Conservation (phyloP, 768 basidiomycete species). For the Dictyophora rubrovolvata region DNA sequence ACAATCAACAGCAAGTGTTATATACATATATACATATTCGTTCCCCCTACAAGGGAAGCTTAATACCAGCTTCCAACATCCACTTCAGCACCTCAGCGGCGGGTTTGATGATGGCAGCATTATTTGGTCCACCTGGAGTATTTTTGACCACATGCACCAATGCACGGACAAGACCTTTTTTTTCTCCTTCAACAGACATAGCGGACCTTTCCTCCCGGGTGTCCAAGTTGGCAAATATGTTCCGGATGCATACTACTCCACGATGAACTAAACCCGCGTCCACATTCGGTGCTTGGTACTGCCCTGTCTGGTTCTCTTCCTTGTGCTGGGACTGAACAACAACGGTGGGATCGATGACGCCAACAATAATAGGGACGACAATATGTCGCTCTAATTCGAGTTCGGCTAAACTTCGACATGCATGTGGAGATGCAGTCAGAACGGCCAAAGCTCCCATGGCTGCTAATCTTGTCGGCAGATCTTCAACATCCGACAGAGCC, state of each 20-base stretch:
- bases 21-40: not conserved
- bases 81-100: constrained; percentile 42
- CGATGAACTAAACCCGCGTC: constrained; percentile 60
- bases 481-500: constrained; percentile 80
- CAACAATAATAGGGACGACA: constrained; percentile 54
- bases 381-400: constrained; percentile 58
- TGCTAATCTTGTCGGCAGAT: constrained; percentile 76
- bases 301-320: constrained; percentile 24
- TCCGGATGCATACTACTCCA: constrained; percentile 63
- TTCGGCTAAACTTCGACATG: constrained; percentile 50
- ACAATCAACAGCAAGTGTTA: too few species aligned
- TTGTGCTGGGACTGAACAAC: constrained; percentile 24
- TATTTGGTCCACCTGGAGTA: constrained; percentile 22
- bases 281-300: constrained; percentile 4
- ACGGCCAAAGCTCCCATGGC: constrained; percentile 85
- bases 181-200: constrained; percentile 42
- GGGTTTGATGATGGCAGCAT: constrained; percentile 33
- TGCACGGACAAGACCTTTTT: constrained; percentile 41
- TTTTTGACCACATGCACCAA: constrained; percentile 42
- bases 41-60: constrained; percentile 1
- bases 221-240: constrained; percentile 43
- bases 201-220: constrained; percentile 28
- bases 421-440: constrained; percentile 50
- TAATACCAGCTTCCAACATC: constrained; percentile 20
- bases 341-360: constrained; percentile 52